Evolutionary conservation across 1,284 basidiomycete genomes (phyloP), one percentile per base, ranked within the genome.

Genomic region (Cryptococcus neoformans): DNA sequence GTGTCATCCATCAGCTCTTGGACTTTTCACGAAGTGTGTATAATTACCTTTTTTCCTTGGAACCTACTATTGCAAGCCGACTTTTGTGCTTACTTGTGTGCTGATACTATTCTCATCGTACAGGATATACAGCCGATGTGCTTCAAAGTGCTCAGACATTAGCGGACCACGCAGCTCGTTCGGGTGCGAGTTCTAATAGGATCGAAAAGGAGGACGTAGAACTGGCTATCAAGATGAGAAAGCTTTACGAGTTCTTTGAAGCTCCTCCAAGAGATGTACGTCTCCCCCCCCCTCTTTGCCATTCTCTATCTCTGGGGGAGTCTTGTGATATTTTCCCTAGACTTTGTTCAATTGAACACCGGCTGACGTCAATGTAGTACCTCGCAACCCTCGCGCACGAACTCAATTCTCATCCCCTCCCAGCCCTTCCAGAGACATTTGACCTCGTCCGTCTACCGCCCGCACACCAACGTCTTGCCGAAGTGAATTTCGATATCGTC

Each of bases 181-280:
- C 62, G 3, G 67, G 64, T 11, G 44, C 63, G 3, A 61, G 64
- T n/a, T 76, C 85, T 1, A 86, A 86, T 55, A 89, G 87, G 75
- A 82, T 94, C 48, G 90, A 94, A 62, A 85, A 90, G 79, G 92
- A 97, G 57, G 96, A 99, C 76, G 82, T 96, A 42, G 85, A 88
- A 21, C 81, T 99, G 47, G 92, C 94, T 1, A 89, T 98, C 17
- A 92, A 96, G 75, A 88, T 90, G 34, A 84, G 93, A 54, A 90
- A 95, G 12, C 92, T 94, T 50, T 93, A 93, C 86, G 91, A 93
- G 74, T 91, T 95, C 74, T 92, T 89, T 36, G 90, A 92, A 35
- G 84, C 92, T 11, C 88, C 96, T 17, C 92, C 94, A 0, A 92
- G 98, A 78, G 96, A 98, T 84, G 95, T 96, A 64, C 67, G 83